Conservation (phyloP, 1,139 yeast genomes). For the Zhuliangozyma parablackwelliae region DNA sequence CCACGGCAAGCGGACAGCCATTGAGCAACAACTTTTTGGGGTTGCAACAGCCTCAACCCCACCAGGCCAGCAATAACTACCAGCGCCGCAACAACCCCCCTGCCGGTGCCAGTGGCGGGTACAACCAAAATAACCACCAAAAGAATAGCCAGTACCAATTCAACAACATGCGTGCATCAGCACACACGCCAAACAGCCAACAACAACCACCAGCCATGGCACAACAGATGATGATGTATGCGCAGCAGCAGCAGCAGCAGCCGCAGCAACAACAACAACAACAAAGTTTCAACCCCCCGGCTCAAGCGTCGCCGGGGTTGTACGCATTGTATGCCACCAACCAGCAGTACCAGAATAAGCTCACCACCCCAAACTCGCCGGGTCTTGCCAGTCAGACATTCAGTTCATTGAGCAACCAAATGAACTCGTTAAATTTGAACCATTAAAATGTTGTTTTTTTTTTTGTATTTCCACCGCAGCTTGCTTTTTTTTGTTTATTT, state of each 20-base stretch:
- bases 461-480: no score
- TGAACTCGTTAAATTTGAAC: conserved; percentile 35
- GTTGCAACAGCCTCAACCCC: conserved; percentile 29
- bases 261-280: conserved; percentile 15
- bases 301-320: conserved; percentile 22
- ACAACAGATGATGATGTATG: conserved; percentile 18
- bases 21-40: conserved; percentile 24
- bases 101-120: conserved; percentile 1
- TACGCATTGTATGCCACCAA: conserved; percentile 12
- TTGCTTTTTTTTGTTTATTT: no score
- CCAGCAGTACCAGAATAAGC: neutral
- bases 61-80: conserved; percentile 9
- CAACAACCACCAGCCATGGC: conserved; percentile 17
- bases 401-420: conserved; percentile 22
- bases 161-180: conserved; percentile 12
- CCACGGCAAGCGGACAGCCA: conserved; percentile 52
- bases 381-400: conserved; percentile 8
- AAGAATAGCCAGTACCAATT: conserved; percentile 6
- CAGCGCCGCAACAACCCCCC: conserved; percentile 3
- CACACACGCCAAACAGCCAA: conserved; percentile 12
- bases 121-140: conserved; percentile 2
- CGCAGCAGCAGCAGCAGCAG: conserved; percentile 16
- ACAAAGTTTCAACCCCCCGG: conserved; percentile 14
- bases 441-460: conserved; percentile 6
- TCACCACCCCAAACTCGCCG: conserved; percentile 1